Evolutionary conservation across 208 protist species (phyloP), one percentile per base, ranked within the genome.

Genomic region (Trichomonas vaginalis): DNA sequence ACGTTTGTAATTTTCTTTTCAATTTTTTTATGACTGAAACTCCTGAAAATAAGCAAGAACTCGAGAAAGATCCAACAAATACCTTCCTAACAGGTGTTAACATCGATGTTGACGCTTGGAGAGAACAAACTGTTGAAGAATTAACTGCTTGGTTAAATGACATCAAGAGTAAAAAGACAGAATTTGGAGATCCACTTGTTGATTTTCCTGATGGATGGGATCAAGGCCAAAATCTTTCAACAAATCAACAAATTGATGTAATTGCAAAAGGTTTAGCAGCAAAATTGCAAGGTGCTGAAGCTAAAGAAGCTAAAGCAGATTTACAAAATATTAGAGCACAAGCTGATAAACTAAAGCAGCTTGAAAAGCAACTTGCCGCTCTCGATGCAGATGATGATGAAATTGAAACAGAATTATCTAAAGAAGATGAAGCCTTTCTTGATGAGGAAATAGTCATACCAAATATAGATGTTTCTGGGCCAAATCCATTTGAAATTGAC

Each of bases 401-500:
- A 48, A 40, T 45, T n/a, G 79, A 83, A 37, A 12, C 14, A n/a
- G 17, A 4, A n/a, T 70, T 70, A 27, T 40, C n/a, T 14, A n/a
- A 48, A 47, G 86, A 51, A 35, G 86, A 92, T 51, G 86, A 48
- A 92, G 86, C 35, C 39, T 51, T 92, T 10, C 35, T 92, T 4
- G 45, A 92, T 56, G 46, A 35, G 6, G 86, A 92, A 45, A 48
- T 39, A 39, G 40, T 92, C 17, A 48, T 92, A 2, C 45, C 45
- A 6, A 92, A 92, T 14, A 51, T 92, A 15, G 86, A 92, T 32
- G 46, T 45, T 48, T 56, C 86, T 17, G 86, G 45, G 14, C 86
- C 86, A 39, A 92, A 92, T 92, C 86, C 86, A 51, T 92, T 92
- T 92, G 86, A 92, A 35, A n/a, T 92, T 51, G 45, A 48, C 27